Base-by-base conservation (phyloP, 805 yeast genomes). In the Starmerella potacharoeniae region DNA sequence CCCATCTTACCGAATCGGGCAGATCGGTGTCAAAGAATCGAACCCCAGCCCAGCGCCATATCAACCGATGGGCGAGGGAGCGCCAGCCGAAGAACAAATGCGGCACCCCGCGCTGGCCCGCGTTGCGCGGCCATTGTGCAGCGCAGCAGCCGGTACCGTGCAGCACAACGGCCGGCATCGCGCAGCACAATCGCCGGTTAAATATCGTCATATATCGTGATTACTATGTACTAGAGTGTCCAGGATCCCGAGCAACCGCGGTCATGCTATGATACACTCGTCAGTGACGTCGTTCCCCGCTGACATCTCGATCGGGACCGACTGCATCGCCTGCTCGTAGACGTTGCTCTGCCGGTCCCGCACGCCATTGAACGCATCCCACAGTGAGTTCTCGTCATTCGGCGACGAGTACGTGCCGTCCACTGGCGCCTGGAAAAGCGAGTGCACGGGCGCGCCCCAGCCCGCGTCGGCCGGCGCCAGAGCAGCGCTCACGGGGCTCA, bases 331-430 rank as follows among this genome's bases (percentile, higher is more conserved):
- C 37, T 31, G 48, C 31, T 49, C 49, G 17, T 46, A 36, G 28
- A 50, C 22, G 13, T 37, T 40, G n/a, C 49, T 41, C 34, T 51
- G 57, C 8, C 29, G 16, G n/a, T 50, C 36, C 5, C 37, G 22
- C 40, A 47, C 34, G 22, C 39, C 54, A 30, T 40, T 51, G 39
- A 57, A 57, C 35, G 51, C 44, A 8, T 57, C 58, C 58, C 58
- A 57, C 11, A 57, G 47, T 31, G 49, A 44, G 34, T 22, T 22
- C 34, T 50, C 50, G 13, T 44, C 40, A 7, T 6, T 6, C 17
- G 39, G 49, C 7, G 30, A 46, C n/a, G 17, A 14, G 13, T 46
- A 46, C 9, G 49, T 33, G 13, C 16, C 16, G 7, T 36, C 39
- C 16, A 13, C 6, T 39, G 41, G 41, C 41, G 41, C 16, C 17